phyloP scores from a whole-genome alignment of 2,329 filamentous ascomycete species.

The Claviceps monticola region DNA sequence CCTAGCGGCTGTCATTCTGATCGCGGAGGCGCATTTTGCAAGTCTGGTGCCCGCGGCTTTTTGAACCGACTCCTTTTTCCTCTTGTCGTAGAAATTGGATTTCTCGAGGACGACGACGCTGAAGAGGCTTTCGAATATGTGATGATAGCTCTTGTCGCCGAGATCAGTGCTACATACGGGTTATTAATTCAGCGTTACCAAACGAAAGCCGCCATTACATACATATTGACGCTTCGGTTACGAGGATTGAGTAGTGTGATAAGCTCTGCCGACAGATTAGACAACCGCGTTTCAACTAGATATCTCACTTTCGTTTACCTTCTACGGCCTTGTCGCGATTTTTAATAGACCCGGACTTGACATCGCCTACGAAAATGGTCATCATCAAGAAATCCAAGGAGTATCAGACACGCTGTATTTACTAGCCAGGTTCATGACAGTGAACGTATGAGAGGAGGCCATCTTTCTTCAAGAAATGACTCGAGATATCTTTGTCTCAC shows the following conservation, averaged over 20 bases:
- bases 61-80: constrained; percentile 30
- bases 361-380: constrained; percentile 15
- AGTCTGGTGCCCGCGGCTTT: constrained; percentile 43
- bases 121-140: constrained; percentile 71
- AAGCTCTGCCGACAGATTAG: constrained; percentile 17
- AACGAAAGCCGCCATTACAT: constrained; percentile 8
- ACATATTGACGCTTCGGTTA: constrained; percentile 24
- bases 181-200: neutral
- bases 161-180: constrained; percentile 28
- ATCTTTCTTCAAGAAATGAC: constrained; percentile 10
- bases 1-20: constrained; percentile 59
- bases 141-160: constrained; percentile 65
- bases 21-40: constrained; percentile 51
- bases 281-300: neutral
- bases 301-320: constrained; percentile 15
- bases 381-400: constrained; percentile 6
- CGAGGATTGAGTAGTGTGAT: constrained; percentile 22
- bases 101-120: constrained; percentile 55
- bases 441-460: constrained; percentile 19
- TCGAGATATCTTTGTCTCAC: neutral
- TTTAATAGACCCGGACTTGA: constrained; percentile 21
- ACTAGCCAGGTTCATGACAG: constrained; percentile 23
- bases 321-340: constrained; percentile 27
- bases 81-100: constrained; percentile 42
- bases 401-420: constrained; percentile 1